Percentiles rank a stretch among this genome's conserved stretches.
Conservation (phyloP, 2,329 filamentous ascomycete genomes). For the Chaetomiaceae sp. region DNA sequence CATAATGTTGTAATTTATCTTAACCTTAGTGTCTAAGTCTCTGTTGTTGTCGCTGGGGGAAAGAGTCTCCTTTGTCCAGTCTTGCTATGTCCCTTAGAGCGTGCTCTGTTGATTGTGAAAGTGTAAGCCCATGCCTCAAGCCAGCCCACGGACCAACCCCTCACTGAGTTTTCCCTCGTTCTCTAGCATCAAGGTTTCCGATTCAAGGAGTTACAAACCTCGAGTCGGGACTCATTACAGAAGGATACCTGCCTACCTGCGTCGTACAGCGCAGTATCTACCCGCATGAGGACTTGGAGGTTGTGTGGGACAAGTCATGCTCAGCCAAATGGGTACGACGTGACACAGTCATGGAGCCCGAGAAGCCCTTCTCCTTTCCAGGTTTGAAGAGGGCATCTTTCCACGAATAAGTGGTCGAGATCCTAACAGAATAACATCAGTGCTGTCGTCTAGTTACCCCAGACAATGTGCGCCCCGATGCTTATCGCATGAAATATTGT, state of each 20-base stretch:
- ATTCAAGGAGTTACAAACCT: background rate
- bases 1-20: slow-evolving; percentile 19
- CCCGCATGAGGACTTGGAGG: background rate
- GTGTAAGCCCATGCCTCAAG: background rate
- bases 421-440: no score
- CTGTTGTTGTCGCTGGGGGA: background rate
- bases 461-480: no score
- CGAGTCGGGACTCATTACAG: background rate
- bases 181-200: background rate
- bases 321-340: no score
- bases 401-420: no score
- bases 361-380: no score
- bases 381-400: no score
- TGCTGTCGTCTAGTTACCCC: no score
- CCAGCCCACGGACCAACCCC: no score
- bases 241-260: background rate
- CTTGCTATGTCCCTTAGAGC: background rate
- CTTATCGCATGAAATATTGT: no score
- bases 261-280: background rate
- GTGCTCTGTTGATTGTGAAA: no score
- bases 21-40: slow-evolving; percentile 6
- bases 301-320: background rate
- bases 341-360: no score
- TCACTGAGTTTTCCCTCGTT: background rate
- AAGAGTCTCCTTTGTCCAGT: background rate